Base-by-base conservation (phyloP, 2,329 filamentous ascomycete genomes). In the Colletotrichum brevisporum region DNA sequence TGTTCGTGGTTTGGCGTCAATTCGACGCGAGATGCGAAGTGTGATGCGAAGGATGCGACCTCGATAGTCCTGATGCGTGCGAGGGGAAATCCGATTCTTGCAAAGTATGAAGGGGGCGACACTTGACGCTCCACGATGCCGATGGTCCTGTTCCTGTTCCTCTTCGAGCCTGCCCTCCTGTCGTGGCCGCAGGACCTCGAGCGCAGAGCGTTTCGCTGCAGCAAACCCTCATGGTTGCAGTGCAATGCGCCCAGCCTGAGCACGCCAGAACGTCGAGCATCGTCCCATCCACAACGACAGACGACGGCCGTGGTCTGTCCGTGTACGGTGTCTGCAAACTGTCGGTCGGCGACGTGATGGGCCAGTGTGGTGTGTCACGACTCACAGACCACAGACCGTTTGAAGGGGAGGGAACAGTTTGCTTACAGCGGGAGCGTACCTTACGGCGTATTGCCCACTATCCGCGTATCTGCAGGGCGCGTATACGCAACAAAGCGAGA, bases 201-300 rank as follows among this genome's bases (percentile, higher is more conserved):
- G 66, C 61, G 66, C 36, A 24, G 18, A 66, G 54, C 45, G 62
- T 66, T 60, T 69, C 61, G 66, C 51, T 66, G 50, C 52, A 65
- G 54, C 10, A 21, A 51, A 55, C 54, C 50, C 31, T 59, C 48
- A 9, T 45, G 21, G 61, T 59, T 21, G 61, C 61, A 55, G 39
- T 60, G 54, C 21, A 48, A 41, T 54, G 64, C 59, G 36, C 26
- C 52, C 16, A 21, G 36, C 45, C 36, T 39, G 21, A 18, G 31
- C 51, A 51, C n/a, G 31, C 51, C 21, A 45, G 45, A 48, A 15
- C 15, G 15, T 60, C 21, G n/a, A 51, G 21, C 47, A 58, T 50
- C 60, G 54, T 68, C 61, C 48, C 36, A 58, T 64, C 61, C 24
- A 39, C 31, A 36, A 8, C 31, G 31, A 10, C 31, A 36, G 31